phyloP scores from a whole-genome alignment of 2,329 filamentous ascomycete species.

The Aspergillus sergii region DNA sequence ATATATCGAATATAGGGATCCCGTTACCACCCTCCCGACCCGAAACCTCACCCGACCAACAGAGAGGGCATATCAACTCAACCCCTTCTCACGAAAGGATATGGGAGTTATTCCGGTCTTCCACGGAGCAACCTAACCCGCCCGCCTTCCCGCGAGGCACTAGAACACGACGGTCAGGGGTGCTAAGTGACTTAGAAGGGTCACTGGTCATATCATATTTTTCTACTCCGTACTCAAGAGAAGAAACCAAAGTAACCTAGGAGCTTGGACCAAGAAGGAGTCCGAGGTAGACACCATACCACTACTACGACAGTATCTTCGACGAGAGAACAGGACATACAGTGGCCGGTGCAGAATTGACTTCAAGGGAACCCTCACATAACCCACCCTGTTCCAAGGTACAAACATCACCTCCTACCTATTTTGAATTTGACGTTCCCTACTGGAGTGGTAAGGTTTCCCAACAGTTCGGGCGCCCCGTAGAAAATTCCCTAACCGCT shows the following conservation, averaged over 20 bases:
- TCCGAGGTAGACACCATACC: background rate
- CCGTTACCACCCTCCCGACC: too few species aligned
- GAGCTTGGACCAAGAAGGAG: background rate
- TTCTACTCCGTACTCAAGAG: background rate
- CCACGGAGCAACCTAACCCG: background rate
- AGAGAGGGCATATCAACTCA: background rate
- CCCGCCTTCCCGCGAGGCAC: background rate
- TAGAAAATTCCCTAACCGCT: background rate
- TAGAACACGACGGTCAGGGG: background rate
- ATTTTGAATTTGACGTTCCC: background rate
- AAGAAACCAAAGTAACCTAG: background rate
- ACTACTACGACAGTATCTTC: background rate
- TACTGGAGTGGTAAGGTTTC: conserved; percentile 1
- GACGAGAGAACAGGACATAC: background rate
- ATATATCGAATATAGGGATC: background rate
- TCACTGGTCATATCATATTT: background rate
- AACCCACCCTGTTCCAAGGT: background rate
- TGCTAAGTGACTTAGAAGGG: background rate
- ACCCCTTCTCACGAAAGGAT: background rate
- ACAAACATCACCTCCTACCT: background rate
- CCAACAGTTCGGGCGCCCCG: conserved; percentile 3
- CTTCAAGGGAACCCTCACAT: background rate
- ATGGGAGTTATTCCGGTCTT: too few species aligned
- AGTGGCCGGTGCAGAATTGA: background rate
- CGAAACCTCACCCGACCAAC: background rate